A percentile compares a stretch with the other conserved stretches of the same genome.
These are phyloP conservation scores for Simmondsia chinensis DNA, from an alignment of 148 eudicot genomes.

Conservation along the genomic window DNA sequence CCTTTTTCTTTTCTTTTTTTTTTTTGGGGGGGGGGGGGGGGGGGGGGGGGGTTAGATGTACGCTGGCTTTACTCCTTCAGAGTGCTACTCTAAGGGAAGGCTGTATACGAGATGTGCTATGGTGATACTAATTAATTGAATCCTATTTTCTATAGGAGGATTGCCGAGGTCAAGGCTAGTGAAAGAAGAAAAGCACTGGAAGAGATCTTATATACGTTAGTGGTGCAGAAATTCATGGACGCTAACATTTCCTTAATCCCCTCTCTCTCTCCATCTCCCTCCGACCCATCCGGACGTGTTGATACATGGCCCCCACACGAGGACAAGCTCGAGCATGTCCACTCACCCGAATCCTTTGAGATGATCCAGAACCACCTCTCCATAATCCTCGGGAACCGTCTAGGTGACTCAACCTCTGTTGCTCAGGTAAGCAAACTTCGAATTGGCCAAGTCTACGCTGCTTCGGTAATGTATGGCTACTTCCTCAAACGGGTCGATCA, in stretches of 20 bases:
- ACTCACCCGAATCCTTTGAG: slow-evolving; percentile 86
- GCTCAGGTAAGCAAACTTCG: slow-evolving; percentile 81
- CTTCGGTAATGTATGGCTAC: slow-evolving; percentile 94
- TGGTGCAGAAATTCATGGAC: slow-evolving; percentile 90
- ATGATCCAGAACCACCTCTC: slow-evolving; percentile 90
- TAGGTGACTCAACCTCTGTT: slow-evolving; percentile 48
- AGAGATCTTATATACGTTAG: slow-evolving; percentile 80
- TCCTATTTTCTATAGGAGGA: slow-evolving; percentile 49
- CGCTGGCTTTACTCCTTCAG: neutral
- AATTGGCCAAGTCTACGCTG: slow-evolving; percentile 95
- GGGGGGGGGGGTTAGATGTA: too few species aligned
- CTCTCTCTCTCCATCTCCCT: slow-evolving; percentile 40
- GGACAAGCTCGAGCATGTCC: slow-evolving; percentile 58
- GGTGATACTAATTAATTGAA: neutral
- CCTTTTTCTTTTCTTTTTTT: too few species aligned
- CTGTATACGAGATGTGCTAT: neutral
- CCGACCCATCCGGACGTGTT: slow-evolving; percentile 43
- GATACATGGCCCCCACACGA: slow-evolving; percentile 62
- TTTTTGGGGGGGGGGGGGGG: too few species aligned
- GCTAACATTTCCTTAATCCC: slow-evolving; percentile 68
- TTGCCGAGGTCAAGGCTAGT: slow-evolving; percentile 85
- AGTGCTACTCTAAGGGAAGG: neutral
- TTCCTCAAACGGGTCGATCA: slow-evolving; percentile 88
- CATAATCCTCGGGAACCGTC: slow-evolving; percentile 75
- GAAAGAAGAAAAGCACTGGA: slow-evolving; percentile 76